Percentiles rank a stretch among this genome's conserved stretches.
Conservation (phyloP, 2,329 filamentous ascomycete species). For the Exophiala viscosa region DNA sequence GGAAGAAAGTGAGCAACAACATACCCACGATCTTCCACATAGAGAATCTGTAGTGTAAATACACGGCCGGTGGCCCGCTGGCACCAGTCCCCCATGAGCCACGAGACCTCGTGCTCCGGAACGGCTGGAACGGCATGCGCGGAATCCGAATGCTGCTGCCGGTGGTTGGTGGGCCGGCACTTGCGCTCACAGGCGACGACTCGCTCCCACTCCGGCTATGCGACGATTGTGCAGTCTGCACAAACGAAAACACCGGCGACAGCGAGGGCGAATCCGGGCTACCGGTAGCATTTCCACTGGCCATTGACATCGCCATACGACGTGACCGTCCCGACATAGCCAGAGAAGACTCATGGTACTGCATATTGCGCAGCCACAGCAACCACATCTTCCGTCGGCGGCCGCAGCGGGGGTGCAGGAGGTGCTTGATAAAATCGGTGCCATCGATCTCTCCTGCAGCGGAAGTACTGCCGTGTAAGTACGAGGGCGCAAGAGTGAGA, state of each 20-base stretch:
- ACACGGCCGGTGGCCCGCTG: conserved; percentile 6
- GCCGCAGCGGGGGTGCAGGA: conserved; percentile 21
- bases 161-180: neutral
- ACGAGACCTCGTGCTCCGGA: neutral
- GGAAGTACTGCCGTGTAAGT: no score
- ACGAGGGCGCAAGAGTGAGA: no score
- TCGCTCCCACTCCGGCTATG: conserved; percentile 5
- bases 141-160: conserved; percentile 3
- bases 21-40: conserved; percentile 10
- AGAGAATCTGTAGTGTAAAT: conserved; percentile 25
- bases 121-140: conserved; percentile 16
- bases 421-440: conserved; percentile 20
- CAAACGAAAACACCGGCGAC: conserved; percentile 15
- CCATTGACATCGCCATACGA: neutral
- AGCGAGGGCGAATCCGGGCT: neutral
- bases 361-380: conserved; percentile 27
- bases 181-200: neutral
- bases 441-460: conserved; percentile 16
- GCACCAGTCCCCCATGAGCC: neutral
- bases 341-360: conserved; percentile 2
- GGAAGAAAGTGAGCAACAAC: conserved; percentile 11
- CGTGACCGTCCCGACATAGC: neutral
- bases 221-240: conserved; percentile 4
- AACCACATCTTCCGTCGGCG: conserved; percentile 27
- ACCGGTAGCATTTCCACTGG: neutral